phyloP scores from a whole-genome alignment of 2,329 filamentous ascomycete genomes.

The Rhynchosporium agropyri region DNA sequence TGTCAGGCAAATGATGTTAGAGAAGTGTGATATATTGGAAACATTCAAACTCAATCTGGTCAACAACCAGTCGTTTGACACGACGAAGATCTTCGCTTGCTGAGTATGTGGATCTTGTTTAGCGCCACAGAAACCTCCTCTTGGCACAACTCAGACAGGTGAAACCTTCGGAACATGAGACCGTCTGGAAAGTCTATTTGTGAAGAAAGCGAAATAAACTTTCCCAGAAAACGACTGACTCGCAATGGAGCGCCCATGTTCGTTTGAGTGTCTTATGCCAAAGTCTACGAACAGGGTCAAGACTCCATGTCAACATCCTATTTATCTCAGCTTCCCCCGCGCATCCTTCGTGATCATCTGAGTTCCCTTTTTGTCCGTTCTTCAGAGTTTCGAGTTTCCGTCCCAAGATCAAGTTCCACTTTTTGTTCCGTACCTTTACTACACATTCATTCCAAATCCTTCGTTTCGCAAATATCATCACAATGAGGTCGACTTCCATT shows the following conservation, averaged over 20 bases:
- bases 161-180: conserved; percentile 18
- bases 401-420: not conserved
- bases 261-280: not conserved
- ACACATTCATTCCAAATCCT: conserved; percentile 6
- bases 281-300: not conserved
- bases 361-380: too few relatives aligned
- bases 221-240: conserved; percentile 16
- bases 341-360: not conserved
- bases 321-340: conserved; percentile 9
- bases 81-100: too few relatives aligned
- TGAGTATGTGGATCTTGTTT: conserved; percentile 3
- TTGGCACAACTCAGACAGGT: conserved; percentile 19
- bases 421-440: conserved; percentile 7
- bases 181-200: conserved; percentile 10
- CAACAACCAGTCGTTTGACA: too few relatives aligned
- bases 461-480: conserved; percentile 3
- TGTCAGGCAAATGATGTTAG: too few relatives aligned
- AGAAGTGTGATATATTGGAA: too few relatives aligned
- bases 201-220: conserved; percentile 16
- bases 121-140: not conserved
- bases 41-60: too few relatives aligned
- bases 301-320: not conserved
- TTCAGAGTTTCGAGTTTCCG: conserved; percentile 11
- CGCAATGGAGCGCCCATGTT: conserved; percentile 9
- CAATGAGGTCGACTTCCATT: conserved; percentile 23